Percentiles rank a stretch among this genome's conserved stretches.
These are phyloP conservation scores for Citrus glauca DNA, from an alignment of 345 rosid species.

Conservation along the genomic window DNA sequence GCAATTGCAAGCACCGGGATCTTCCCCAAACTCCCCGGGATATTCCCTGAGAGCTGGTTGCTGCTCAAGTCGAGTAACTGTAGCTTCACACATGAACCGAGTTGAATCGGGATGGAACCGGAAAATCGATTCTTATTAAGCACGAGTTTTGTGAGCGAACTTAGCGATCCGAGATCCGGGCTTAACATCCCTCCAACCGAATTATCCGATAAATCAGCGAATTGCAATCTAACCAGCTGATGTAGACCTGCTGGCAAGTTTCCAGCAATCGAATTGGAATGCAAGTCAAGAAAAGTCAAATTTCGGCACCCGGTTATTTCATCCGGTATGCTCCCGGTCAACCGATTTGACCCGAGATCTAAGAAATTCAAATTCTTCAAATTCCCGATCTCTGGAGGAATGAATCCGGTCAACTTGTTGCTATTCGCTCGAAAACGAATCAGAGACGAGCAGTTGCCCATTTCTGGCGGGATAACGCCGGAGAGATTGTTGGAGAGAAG, in stretches of 20 bases:
- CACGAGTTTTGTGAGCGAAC: conserved; percentile 66
- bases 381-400: conserved; percentile 58
- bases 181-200: conserved; percentile 48
- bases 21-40: conserved; percentile 60
- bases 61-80: conserved; percentile 72
- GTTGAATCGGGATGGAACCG: conserved; percentile 59
- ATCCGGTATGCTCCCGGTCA: conserved; percentile 56
- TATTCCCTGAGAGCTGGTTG: conserved; percentile 55
- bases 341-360: conserved; percentile 65
- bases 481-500: conserved; percentile 74
- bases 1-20: conserved; percentile 72
- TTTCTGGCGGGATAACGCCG: conserved; percentile 56
- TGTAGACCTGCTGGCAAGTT: conserved; percentile 44
- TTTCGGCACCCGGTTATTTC: conserved; percentile 59
- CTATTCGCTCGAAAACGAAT: conserved; percentile 60
- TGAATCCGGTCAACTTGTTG: conserved; percentile 50
- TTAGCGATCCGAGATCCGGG: conserved; percentile 55
- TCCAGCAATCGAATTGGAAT: conserved; percentile 70
- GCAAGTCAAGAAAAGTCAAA: conserved; percentile 74
- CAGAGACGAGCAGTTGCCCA: conserved; percentile 66
- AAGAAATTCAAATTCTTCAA: conserved; percentile 64
- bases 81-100: conserved; percentile 64
- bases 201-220: conserved; percentile 66
- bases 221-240: conserved; percentile 48
- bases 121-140: conserved; percentile 57